Evolutionary conservation across 2,329 filamentous ascomycete species (phyloP), one percentile per base, ranked within the genome.

Genomic region (Drechslerella dactyloides): DNA sequence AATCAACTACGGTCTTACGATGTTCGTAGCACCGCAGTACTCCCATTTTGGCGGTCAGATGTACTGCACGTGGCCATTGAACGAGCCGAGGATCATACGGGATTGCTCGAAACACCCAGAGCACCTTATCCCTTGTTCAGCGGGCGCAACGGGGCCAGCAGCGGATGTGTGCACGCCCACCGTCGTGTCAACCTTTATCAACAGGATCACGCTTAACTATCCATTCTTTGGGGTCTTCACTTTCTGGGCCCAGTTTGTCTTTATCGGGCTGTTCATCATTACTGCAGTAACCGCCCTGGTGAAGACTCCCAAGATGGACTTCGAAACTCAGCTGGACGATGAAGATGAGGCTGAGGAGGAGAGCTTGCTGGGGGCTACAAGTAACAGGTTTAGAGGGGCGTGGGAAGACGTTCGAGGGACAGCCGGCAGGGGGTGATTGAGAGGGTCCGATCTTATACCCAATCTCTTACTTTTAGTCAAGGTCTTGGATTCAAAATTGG

Each of bases 241-340:
- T 75, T 99, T 97, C 80, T 99, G 93, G 92, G 90, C 92, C 0
- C 94, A 99, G 77, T 97, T 97, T 78, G 90, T 85, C 11, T 97
- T 99, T 81, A 81, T 99, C 48, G 89, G 81, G 35, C 84, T 97
- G 19, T 97, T 96, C 80, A 79, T 96, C 8, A 81, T 96, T 61
- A 88, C 96, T 11, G 90, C 96, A 76, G 69, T 91, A 21, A 89
- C 90, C 0, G 87, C 90, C 1, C 81, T 97, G 0, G 89, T 97
- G 83, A 87, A 89, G 46, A 87, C 91, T 0, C 93, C 93, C 0
- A 88, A 85, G 77, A 80, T 96, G 37, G 87, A 93, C 76, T 83
- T 93, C 63, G 87, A 93, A 77, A 79, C 96, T 6, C 94, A 97
- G 74, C 90, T 93, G 73, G 93, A 97, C 78, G 88, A 93, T 15